phyloP scores from a whole-genome alignment of 257 asterid genomes.

The Petrea volubilis region DNA sequence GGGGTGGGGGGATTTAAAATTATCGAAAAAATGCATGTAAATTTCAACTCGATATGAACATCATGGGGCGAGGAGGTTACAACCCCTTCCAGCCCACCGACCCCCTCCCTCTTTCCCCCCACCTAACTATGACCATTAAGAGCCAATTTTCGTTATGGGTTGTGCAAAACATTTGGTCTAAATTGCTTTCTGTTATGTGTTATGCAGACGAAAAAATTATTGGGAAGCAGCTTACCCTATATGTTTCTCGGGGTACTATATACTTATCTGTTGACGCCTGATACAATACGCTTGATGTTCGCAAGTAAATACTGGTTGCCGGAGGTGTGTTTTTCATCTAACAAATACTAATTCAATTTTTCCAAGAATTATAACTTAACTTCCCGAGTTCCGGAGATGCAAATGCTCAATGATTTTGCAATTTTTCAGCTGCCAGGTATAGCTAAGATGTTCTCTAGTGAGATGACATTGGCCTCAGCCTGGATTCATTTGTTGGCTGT shows the following conservation, averaged over 20 bases:
- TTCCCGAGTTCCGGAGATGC: not conserved
- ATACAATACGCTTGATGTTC: constrained; percentile 65
- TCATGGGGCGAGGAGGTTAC: no score
- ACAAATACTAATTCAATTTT: not conserved
- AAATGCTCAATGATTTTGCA: not conserved
- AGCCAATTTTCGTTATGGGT: no score
- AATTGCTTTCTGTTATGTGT: constrained; percentile 10
- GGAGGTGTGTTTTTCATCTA: constrained; percentile 55
- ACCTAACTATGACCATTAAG: no score
- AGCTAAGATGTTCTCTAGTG: constrained; percentile 81
- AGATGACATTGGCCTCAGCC: constrained; percentile 88
- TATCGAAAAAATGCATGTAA: no score
- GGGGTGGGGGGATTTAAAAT: no score
- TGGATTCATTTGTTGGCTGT: constrained; percentile 90
- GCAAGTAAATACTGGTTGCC: constrained; percentile 85
- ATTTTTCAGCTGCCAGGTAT: constrained; percentile 63
- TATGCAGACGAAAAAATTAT: constrained; percentile 68
- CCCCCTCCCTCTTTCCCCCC: not conserved
- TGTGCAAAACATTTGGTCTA: not conserved
- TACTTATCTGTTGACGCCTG: constrained; percentile 79
- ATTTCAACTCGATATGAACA: no score
- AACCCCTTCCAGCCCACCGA: no score
- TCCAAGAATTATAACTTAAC: not conserved
- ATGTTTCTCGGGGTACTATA: constrained; percentile 65
- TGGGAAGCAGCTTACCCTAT: constrained; percentile 65